Percentiles rank a stretch among this genome's conserved stretches.
Evolutionary conservation across 2,329 filamentous ascomycete genomes (phyloP).

Genomic region (Scytalidium lignicola): DNA sequence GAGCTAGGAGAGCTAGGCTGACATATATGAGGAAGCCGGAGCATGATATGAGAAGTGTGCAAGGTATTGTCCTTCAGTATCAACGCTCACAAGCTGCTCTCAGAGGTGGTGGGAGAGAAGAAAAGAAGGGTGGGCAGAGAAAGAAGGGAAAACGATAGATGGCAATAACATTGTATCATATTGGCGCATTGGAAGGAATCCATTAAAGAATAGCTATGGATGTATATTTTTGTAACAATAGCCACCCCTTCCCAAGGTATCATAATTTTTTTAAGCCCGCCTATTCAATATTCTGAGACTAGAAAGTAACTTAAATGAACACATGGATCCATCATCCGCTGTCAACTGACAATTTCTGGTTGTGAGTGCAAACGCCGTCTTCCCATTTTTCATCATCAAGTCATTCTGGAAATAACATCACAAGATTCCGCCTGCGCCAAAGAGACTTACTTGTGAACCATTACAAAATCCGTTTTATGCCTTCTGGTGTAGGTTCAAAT

Average conservation of each 20-base stretch:
- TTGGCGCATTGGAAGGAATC: slow-evolving; percentile 2
- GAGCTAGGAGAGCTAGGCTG: slow-evolving; percentile 78
- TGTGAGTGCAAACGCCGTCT: background rate
- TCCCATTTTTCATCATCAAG: background rate
- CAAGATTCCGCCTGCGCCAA: background rate
- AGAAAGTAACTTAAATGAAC: background rate
- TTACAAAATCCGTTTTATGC: too few species aligned
- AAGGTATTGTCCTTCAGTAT: slow-evolving; percentile 69
- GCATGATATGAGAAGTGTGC: slow-evolving; percentile 83
- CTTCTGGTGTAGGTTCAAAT: too few species aligned
- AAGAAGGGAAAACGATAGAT: slow-evolving; percentile 14
- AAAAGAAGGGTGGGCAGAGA: slow-evolving; percentile 20
- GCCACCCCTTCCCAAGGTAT: background rate
- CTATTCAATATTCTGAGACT: background rate
- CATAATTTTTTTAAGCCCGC: background rate
- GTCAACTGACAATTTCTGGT: background rate
- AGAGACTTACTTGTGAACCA: background rate
- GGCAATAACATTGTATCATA: slow-evolving; percentile 9
- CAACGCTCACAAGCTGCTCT: slow-evolving; percentile 46
- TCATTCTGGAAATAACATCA: background rate
- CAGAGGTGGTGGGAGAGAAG: slow-evolving; percentile 19
- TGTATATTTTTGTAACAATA: background rate
- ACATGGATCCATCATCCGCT: background rate
- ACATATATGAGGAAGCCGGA: slow-evolving; percentile 86
- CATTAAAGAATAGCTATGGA: background rate